Conservation (phyloP, 1,139 yeast species). For the Yueomyces sp. region DNA sequence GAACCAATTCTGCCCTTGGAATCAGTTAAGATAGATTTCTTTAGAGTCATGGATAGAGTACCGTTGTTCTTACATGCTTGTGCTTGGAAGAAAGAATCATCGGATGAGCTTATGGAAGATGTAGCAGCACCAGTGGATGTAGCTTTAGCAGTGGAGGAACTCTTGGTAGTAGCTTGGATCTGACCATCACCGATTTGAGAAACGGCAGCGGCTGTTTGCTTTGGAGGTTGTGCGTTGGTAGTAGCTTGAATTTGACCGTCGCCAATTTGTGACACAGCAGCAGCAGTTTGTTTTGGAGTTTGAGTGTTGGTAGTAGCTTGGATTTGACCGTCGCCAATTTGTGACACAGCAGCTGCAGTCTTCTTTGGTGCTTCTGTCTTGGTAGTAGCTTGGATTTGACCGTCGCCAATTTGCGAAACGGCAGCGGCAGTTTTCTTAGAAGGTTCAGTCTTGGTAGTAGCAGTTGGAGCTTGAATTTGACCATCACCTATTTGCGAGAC, state of each 20-base stretch:
- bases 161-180: neutral
- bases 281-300: neutral
- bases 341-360: constrained; percentile 18
- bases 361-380: neutral
- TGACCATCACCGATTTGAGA: neutral
- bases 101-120: constrained; percentile 33
- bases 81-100: constrained; percentile 1
- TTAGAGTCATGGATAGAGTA: constrained; percentile 45
- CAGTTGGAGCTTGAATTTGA: constrained; percentile 6
- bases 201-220: neutral
- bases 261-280: neutral
- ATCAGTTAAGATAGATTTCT: constrained; percentile 46
- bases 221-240: neutral
- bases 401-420: constrained; percentile 38
- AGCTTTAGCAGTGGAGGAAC: neutral
- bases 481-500: constrained; percentile 5
- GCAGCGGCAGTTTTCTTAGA: constrained; percentile 29
- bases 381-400: constrained; percentile 6
- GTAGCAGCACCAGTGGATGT: constrained; percentile 26
- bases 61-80: constrained; percentile 36
- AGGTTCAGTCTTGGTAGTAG: neutral
- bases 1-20: constrained; percentile 64
- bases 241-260: neutral
- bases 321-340: constrained; percentile 3
- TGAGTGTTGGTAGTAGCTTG: neutral